phyloP scores from a whole-genome alignment of 139 green algal genomes.

The Picochlorum sp. region DNA sequence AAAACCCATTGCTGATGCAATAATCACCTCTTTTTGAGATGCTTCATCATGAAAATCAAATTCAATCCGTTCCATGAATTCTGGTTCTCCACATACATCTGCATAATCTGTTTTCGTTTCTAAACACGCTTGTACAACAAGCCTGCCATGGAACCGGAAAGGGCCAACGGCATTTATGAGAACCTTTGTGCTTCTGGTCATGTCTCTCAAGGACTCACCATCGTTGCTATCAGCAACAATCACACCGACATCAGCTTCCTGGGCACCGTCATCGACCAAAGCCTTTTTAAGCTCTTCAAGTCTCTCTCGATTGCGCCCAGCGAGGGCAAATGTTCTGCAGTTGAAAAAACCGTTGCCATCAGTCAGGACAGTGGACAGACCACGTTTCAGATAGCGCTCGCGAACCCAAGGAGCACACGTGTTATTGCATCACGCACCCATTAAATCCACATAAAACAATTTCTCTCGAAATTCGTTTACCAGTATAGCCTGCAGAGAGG shows the following conservation, averaged over 20 bases:
- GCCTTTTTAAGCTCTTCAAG: slow-evolving; percentile 19
- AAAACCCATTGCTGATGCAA: slow-evolving; percentile 50
- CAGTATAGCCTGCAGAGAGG: slow-evolving; percentile 39
- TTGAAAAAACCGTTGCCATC: too few species aligned
- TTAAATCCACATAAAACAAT: slow-evolving; percentile 3
- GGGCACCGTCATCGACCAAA: slow-evolving; percentile 33
- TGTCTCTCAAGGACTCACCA: slow-evolving; percentile 14
- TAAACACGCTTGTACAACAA: slow-evolving; percentile 43
- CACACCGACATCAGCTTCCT: slow-evolving; percentile 17
- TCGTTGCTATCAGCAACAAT: slow-evolving; percentile 38
- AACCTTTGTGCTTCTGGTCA: slow-evolving; percentile 20
- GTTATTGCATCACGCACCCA: too few species aligned
- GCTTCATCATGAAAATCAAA: slow-evolving; percentile 31
- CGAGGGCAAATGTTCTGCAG: slow-evolving; percentile 13
- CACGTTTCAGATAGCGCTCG: too few species aligned
- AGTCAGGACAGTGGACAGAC: too few species aligned
- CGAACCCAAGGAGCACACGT: too few species aligned
- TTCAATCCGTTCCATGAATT: slow-evolving; percentile 66
- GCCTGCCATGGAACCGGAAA: slow-evolving; percentile 47
- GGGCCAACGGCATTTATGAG: slow-evolving; percentile 56
- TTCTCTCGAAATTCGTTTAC: slow-evolving; percentile 30
- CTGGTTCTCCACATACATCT: slow-evolving; percentile 63
- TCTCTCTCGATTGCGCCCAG: slow-evolving; percentile 22
- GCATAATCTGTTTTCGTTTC: slow-evolving; percentile 49
- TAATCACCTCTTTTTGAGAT: slow-evolving; percentile 17